Evolutionary conservation across 495 filamentous ascomycete genomes (phyloP).

Genomic region (Penicillium lividum): DNA sequence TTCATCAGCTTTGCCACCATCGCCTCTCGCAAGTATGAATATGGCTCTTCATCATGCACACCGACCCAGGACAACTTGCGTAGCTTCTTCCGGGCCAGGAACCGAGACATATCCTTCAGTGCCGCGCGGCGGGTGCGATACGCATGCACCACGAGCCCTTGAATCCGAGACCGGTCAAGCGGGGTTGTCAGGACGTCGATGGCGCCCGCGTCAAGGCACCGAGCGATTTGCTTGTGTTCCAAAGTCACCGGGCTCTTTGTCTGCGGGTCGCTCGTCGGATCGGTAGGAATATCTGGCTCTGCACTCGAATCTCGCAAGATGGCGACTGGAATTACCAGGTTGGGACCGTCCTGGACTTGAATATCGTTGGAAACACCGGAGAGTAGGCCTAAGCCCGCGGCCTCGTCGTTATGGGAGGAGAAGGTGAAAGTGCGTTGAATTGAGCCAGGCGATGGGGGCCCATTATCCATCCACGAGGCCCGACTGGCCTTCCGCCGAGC

Average conservation of each 20-base stretch:
- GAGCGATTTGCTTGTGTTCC: conserved; percentile 53
- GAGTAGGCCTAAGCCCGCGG: conserved; percentile 69
- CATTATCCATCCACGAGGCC: conserved; percentile 37
- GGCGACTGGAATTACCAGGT: conserved; percentile 72
- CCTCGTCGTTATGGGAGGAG: conserved; percentile 51
- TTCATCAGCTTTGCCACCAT: conserved; percentile 92
- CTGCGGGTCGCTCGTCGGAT: conserved; percentile 28
- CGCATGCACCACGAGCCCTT: conserved; percentile 75
- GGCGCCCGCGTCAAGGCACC: conserved; percentile 81
- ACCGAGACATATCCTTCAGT: conserved; percentile 64
- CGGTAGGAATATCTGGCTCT: conserved; percentile 29
- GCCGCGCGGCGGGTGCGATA: conserved; percentile 76
- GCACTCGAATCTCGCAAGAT: conserved; percentile 52
- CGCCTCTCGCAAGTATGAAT: conserved; percentile 81
- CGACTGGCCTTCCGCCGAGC: conserved; percentile 42
- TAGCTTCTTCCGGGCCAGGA: conserved; percentile 62
- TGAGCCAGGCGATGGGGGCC: conserved; percentile 37
- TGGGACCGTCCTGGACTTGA: conserved; percentile 68
- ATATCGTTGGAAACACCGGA: conserved; percentile 70
- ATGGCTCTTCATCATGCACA: conserved; percentile 81
- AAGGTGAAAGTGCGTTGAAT: conserved; percentile 47
- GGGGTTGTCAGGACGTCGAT: conserved; percentile 81
- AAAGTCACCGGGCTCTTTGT: conserved; percentile 37
- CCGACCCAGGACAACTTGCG: conserved; percentile 93
- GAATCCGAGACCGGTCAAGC: conserved; percentile 65